Base-by-base conservation (phyloP, 345 rosid species). In the Sisymbrium altissimum region DNA sequence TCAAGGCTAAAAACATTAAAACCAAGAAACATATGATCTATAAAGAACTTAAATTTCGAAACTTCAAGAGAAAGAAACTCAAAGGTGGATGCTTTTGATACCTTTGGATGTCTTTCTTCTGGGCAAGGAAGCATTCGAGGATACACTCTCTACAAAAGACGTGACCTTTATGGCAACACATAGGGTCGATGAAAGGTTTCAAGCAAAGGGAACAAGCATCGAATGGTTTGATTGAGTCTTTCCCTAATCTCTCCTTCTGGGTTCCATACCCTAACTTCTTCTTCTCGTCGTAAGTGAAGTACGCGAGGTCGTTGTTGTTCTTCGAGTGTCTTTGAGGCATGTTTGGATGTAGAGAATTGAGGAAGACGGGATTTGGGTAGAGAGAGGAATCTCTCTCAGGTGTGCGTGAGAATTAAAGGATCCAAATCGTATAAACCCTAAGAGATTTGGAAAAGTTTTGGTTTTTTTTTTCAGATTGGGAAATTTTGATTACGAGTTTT, bases 291-390 rank as follows among this genome's bases (percentile, higher is more conserved):
- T 95, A 92, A 9, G 99, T 95, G 88, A 92, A 95, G 81, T 85
- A 95, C 2, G 99, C 97, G 70, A 92, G 85, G 78, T 95, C 99
- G 54, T 92, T 95, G 85, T 90, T 92, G 87, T 90, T 92, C 87
- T 92, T 95, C 48, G 98, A 95, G 77, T 95, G 99, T 74, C 99
- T 82, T 82, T 95, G 99, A 29, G 99, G 99, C 98, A 91, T 94
- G 11, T 71, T 23, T 85, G 57, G 61, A 10, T 55, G 12, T 6
- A 52, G 7, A 52, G 7, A 1, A 62, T 11, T 0, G 44, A 64
- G 14, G 45, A 15, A 66, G 43, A 57, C 7, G 72, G 66, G 54
- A 2, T 27, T 19, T 21, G 30, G 18, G 44, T 14, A 3, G 44
- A 30, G 3, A 62, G 69, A 50, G 2, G 25, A 17, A 9, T 18